Evolutionary conservation across 441 rosid genomes (phyloP), one percentile per base, ranked within the genome.

Genomic region (Pelargonium citronellum): DNA sequence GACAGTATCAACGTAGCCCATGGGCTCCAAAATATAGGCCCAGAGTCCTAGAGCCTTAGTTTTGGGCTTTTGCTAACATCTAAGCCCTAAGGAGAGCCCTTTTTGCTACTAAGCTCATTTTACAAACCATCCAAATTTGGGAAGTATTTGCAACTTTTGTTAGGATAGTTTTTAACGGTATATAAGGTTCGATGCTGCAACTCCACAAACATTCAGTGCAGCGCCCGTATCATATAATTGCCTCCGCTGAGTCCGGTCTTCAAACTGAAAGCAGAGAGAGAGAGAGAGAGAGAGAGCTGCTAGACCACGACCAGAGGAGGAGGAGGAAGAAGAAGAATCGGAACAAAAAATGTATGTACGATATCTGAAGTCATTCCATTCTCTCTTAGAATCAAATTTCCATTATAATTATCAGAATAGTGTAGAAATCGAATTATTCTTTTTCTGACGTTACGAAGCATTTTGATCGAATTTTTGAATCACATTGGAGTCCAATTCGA

Each of bases 191-290:
- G 27, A 57, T 57, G 63, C 63, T 57, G 30, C 63, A 8, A 11
- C 63, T 57, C 63, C 63, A 57, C 63, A 57, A 15, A 20, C 13
- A 20, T 27, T 22, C 64, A 5, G 11, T 60, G 64, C 34, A 60
- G 37, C 37, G 64, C 24, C 64, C 64, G 6, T 60, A 60, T 60
- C 37, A 22, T 60, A 60, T 60, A 27, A 60, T 15, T 60, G 8
- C 64, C 64, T 60, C 64, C 64, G 34, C 37, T 60, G 64, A 60
- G 64, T 60, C 64, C 34, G 64, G 64, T 60, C 37, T 60, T 60
- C 64, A 60, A 60, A 22, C 64, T 60, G 64, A 60, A 60, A 60
- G 24, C 64, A 15, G 34, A 60, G 64, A 60, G 49, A 44, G n/a
- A 60, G 37, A 60, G 64, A 27, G 19, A 37, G 8, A 37, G 41